Evolutionary conservation across 73 alveolate genomes (phyloP), one percentile per base, ranked within the genome.

Genomic region (Paramecium tetraurelia): DNA sequence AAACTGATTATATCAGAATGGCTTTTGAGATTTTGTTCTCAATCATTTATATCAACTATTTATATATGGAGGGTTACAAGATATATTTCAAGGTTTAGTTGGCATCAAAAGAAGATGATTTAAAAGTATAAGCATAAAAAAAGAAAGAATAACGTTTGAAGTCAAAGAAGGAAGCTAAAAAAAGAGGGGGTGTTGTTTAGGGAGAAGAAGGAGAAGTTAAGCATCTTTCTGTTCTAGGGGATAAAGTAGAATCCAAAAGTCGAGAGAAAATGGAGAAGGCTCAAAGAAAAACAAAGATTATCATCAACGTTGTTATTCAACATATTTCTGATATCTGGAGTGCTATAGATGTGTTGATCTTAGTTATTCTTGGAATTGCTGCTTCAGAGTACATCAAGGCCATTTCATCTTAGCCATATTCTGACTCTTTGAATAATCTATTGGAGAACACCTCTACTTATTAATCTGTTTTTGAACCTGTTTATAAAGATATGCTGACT

Each of bases 241-340:
- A 72, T 1, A 40, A 72, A 21, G 9, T 18, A 29, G 59, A 10
- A 20, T 29, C 40, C 1, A 14, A 27, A 3, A 38, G 36, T 35
- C 7, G 3, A 0, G 59, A 72, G 10, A 16, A 14, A 8, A 10
- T 38, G 8, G 59, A 40, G 10, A 68, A 33, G 18, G 86, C 86
- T 35, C 4, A 20, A 18, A 72, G 86, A 40, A 72, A 72, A 40
- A 72, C 86, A 1, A 40, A 72, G 40, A 72, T 72, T 38, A 35
- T 72, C 8, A 40, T 72, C 2, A 72, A 72, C 38, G 59, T 40
- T 29, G 86, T 72, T 40, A 72, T 72, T 14, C 16, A 72, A 29
- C 86, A 72, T 18, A 72, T 72, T 16, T 29, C 57, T 36, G 86
- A 72, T 20, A 72, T 72, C 16, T 72, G 86, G 86, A 72, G 86